phyloP scores from a whole-genome alignment of 1,284 basidiomycete genomes.

The Trichosporon sp. region DNA sequence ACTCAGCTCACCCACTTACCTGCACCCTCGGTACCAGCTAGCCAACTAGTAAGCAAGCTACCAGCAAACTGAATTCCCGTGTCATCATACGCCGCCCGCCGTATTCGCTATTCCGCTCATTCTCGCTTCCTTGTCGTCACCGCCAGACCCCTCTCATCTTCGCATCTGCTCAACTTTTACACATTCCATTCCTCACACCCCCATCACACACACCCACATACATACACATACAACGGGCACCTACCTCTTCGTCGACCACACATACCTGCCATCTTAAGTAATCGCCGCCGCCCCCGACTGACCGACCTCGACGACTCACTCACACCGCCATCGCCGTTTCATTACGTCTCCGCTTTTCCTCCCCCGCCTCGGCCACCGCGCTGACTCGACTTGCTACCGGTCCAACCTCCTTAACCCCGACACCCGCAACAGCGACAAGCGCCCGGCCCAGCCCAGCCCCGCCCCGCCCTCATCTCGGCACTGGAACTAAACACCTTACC shows the following conservation, averaged over 20 bases:
- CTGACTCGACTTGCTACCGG: neutral
- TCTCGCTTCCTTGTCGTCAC: neutral
- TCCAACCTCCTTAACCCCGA: conserved; percentile 1
- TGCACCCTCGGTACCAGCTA: neutral
- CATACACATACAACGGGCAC: too few relatives aligned
- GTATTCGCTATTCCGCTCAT: too few relatives aligned
- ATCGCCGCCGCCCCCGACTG: neutral
- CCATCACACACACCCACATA: too few relatives aligned
- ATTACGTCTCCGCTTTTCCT: neutral
- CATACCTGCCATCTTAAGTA: neutral
- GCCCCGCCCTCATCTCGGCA: neutral
- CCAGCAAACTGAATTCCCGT: neutral
- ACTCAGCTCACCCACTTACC: too few relatives aligned
- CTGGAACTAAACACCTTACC: neutral
- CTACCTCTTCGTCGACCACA: too few relatives aligned
- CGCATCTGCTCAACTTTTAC: neutral
- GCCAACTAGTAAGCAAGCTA: too few relatives aligned
- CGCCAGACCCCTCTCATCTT: too few relatives aligned
- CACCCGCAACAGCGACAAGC: neutral
- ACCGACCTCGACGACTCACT: neutral
- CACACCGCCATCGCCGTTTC: neutral
- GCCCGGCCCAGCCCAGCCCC: neutral
- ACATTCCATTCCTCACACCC: neutral
- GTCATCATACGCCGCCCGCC: neutral
- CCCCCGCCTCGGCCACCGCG: neutral